phyloP scores from a whole-genome alignment of 768 basidiomycete species.

The Saitozyma sp. region DNA sequence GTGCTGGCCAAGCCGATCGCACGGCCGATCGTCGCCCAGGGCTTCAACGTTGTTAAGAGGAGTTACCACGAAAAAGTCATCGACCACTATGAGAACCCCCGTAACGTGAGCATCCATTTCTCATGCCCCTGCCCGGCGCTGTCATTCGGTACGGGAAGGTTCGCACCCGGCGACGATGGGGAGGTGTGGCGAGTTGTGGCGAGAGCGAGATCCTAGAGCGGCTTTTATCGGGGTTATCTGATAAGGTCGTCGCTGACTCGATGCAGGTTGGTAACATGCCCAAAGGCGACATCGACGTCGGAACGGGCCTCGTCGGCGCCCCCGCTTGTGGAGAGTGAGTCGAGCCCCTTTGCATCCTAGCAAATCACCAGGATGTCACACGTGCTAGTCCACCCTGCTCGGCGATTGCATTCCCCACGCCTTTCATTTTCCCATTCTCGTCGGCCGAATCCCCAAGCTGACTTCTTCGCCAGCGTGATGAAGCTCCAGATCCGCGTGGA shows the following conservation, averaged over 20 bases:
- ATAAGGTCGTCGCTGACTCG: slow-evolving; percentile 56
- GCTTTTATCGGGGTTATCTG: not conserved
- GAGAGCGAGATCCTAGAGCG: too few species aligned
- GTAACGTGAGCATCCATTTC: slow-evolving; percentile 70
- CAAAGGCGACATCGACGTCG: slow-evolving; percentile 86
- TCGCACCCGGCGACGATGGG: too few species aligned
- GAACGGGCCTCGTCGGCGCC: slow-evolving; percentile 95
- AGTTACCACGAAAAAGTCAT: slow-evolving; percentile 89
- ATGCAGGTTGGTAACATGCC: slow-evolving; percentile 90
- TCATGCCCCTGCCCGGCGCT: not conserved
- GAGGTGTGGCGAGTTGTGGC: too few species aligned
- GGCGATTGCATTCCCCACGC: not conserved
- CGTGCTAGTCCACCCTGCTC: not conserved
- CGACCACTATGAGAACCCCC: slow-evolving; percentile 89
- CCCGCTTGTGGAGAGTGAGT: slow-evolving; percentile 84
- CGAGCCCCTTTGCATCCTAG: too few species aligned
- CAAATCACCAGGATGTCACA: not conserved
- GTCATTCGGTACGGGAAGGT: too few species aligned
- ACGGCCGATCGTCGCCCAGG: slow-evolving; percentile 7
- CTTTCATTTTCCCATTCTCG: not conserved
- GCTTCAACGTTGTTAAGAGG: slow-evolving; percentile 55
- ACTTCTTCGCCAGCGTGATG: slow-evolving; percentile 64
- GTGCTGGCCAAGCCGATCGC: slow-evolving; percentile 14
- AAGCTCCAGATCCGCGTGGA: slow-evolving; percentile 98
- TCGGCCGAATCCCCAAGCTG: not conserved